Evolutionary conservation across 2,329 filamentous ascomycete genomes (phyloP), one percentile per base, ranked within the genome.

Genomic region (Colletotrichum camelliae): DNA sequence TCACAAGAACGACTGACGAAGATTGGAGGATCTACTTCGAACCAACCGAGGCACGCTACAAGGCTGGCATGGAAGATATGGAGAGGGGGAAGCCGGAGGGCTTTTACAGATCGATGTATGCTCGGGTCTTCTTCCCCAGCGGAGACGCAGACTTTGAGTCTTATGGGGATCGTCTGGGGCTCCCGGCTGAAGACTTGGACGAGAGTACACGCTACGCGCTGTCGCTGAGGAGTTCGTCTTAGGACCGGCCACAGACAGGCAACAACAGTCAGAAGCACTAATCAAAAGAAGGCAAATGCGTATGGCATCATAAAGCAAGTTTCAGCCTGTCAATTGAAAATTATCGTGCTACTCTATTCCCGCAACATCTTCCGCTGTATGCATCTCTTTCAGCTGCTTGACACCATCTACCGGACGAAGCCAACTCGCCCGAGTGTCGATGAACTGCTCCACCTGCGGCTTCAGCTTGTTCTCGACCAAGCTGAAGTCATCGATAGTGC

Each of bases 401-500:
- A 80, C 80, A 0, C 85, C 87, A 57, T 88, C 84, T 1, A 82
- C 80, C 2, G 68, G 68, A n/a, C 18, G 10, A 58, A 89, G 80
- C 91, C 91, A 93, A 13, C 65, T 79, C 27, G 90, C 89, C 3
- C 91, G 83, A 75, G 89, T 84, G 81, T 90, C 87, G 1, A 83
- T 82, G 80, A 88, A 93, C 61, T 86, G 83, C 84, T 93, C 92
- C 1, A 87, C 76, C 74, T 80, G 81, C 0, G 92, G 91, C 79
- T 83, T 89, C 77, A 93, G 81, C 79, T 87, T 89, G 0, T 87
- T 90, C 83, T 93, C 90, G 39, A 89, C 86, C 67, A 93, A 79
- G 66, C 80, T 81, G 67, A 91, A 91, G 82, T 93, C 91, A 80
- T 94, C 92, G 2, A 94, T 87, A 0, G 90, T 92, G 0, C 92